Conservation (phyloP, 2,329 filamentous ascomycete species). For the Fusarium globosum region DNA sequence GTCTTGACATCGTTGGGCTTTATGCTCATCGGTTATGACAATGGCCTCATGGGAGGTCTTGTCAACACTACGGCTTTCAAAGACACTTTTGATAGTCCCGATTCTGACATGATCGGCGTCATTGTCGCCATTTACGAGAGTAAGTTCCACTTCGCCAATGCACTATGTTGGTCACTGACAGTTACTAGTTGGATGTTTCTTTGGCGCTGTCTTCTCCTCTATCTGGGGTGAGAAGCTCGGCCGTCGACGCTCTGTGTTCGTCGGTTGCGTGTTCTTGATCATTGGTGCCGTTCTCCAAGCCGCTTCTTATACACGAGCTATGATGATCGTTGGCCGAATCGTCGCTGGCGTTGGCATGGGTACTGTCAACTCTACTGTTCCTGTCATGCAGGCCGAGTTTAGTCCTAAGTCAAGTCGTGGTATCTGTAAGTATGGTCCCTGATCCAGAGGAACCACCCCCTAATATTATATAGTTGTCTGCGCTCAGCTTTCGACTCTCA, state of each 20-base stretch:
- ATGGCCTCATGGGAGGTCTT: slow-evolving; percentile 57
- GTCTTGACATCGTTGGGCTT: slow-evolving; percentile 59
- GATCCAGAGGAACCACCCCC: not conserved
- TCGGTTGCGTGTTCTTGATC: slow-evolving; percentile 58
- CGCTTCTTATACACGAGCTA: slow-evolving; percentile 54
- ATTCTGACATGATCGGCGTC: slow-evolving; percentile 55
- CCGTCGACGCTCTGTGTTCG: slow-evolving; percentile 55
- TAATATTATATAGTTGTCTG: slow-evolving; percentile 51
- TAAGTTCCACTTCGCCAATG: not conserved
- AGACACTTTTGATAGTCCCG: slow-evolving; percentile 53
- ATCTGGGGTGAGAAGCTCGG: slow-evolving; percentile 58
- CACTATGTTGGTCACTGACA: not conserved
- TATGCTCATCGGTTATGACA: slow-evolving; percentile 60
- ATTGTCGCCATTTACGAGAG: slow-evolving; percentile 60
- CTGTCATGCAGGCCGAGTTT: slow-evolving; percentile 58
- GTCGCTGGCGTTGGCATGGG: slow-evolving; percentile 61
- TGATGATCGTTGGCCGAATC: slow-evolving; percentile 59
- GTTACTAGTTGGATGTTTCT: slow-evolving; percentile 45
- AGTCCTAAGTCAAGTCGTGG: slow-evolving; percentile 53
- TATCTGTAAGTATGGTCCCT: slow-evolving; percentile 36
- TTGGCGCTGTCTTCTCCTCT: slow-evolving; percentile 45
- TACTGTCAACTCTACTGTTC: slow-evolving; percentile 57
- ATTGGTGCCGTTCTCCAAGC: slow-evolving; percentile 58
- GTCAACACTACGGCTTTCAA: slow-evolving; percentile 56
- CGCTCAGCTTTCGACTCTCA: slow-evolving; percentile 59